Conservation (phyloP, 371 early-diverging fungal species). For the Dipsacomyces acuminosporus region DNA sequence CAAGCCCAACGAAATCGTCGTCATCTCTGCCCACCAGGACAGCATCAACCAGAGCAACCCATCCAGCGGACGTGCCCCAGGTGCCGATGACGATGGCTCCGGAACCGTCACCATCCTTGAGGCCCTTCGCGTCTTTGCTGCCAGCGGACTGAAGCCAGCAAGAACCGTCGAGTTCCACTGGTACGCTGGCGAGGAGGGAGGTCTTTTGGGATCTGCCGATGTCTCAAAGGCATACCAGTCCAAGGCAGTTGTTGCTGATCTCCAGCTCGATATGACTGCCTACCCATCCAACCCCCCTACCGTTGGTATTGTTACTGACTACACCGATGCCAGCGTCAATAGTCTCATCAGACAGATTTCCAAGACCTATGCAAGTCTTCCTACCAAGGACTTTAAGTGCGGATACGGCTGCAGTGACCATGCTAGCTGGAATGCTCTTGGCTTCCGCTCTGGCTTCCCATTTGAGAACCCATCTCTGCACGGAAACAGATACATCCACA, state of each 20-base stretch:
- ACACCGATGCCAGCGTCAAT: slow-evolving; percentile 62
- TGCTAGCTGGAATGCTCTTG: slow-evolving; percentile 79
- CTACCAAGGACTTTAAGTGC: slow-evolving; percentile 26
- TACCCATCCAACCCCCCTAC: slow-evolving; percentile 60
- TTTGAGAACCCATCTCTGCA: slow-evolving; percentile 71
- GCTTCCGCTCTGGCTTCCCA: slow-evolving; percentile 71
- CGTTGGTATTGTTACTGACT: slow-evolving; percentile 79
- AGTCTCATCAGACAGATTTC: slow-evolving; percentile 53
- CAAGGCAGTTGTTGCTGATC: slow-evolving; percentile 61
- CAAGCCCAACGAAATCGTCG: slow-evolving; percentile 57
- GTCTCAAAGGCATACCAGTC: slow-evolving; percentile 63
- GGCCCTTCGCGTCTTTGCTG: slow-evolving; percentile 65
- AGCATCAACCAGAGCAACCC: slow-evolving; percentile 75
- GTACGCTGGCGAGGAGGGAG: slow-evolving; percentile 81
- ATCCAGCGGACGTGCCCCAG: slow-evolving; percentile 58
- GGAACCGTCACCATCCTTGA: slow-evolving; percentile 81
- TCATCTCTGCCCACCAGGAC: slow-evolving; percentile 86
- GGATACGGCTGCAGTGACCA: slow-evolving; percentile 65
- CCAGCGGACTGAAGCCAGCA: slow-evolving; percentile 61
- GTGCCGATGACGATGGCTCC: slow-evolving; percentile 82
- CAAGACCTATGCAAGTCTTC: slow-evolving; percentile 34
- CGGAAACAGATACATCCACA: slow-evolving; percentile 65
- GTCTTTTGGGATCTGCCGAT: slow-evolving; percentile 77
- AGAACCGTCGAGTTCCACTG: slow-evolving; percentile 89
- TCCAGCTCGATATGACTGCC: slow-evolving; percentile 75